A percentile compares a stretch with the other conserved stretches of the same genome.
Evolutionary conservation across 1,284 basidiomycete species (phyloP).

Genomic region (Fomitopsis betulina): DNA sequence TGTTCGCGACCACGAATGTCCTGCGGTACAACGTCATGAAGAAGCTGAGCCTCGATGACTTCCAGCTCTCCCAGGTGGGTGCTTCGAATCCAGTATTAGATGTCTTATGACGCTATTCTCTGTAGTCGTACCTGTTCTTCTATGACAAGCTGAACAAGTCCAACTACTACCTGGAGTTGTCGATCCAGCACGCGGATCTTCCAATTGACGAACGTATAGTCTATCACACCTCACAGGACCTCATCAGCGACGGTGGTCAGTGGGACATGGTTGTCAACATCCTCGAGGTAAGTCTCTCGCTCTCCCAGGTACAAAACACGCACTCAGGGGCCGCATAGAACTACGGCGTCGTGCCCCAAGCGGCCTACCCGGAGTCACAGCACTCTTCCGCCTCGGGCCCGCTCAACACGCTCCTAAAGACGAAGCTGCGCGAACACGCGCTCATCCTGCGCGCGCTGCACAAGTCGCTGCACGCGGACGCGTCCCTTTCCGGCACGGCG

Average conservation of each 20-base stretch:
- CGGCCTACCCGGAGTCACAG: conserved; percentile 82
- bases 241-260: conserved; percentile 90
- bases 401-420: conserved; percentile 79
- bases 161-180: conserved; percentile 90
- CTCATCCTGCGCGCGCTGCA: conserved; percentile 73
- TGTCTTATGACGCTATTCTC: background rate
- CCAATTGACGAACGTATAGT: conserved; percentile 83
- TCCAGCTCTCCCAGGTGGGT: conserved; percentile 81
- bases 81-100: background rate
- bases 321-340: conserved; percentile 33
- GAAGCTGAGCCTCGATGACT: conserved; percentile 80
- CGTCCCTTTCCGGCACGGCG: conserved; percentile 34
- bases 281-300: conserved; percentile 44
- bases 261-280: conserved; percentile 95
- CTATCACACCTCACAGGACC: conserved; percentile 69
- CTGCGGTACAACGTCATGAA: conserved; percentile 83
- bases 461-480: conserved; percentile 41
- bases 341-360: conserved; percentile 83
- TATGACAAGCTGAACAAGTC: conserved; percentile 95
- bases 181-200: conserved; percentile 79
- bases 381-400: conserved; percentile 75
- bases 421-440: conserved; percentile 88
- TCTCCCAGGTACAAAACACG: background rate
- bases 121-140: conserved; percentile 84
- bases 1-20: conserved; percentile 89